Conservation (phyloP, 2,329 filamentous ascomycete species). For the Colletotrichum cordylinicola region DNA sequence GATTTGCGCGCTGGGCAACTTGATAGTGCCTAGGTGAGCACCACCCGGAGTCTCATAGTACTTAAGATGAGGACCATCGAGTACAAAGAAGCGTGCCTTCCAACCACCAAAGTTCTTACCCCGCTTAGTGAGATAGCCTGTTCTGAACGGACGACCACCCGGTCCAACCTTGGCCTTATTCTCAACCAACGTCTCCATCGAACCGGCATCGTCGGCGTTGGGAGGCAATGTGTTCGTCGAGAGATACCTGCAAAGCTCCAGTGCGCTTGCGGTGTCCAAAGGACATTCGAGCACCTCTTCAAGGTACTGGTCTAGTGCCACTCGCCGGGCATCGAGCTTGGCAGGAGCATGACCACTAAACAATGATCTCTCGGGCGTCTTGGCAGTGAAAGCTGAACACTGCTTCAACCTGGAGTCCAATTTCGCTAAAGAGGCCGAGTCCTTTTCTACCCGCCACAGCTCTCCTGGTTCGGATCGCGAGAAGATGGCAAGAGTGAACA, state of each 20-base stretch:
- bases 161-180: slow-evolving; percentile 54
- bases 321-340: slow-evolving; percentile 85
- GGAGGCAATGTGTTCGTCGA: slow-evolving; percentile 71
- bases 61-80: slow-evolving; percentile 70
- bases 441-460: slow-evolving; percentile 95
- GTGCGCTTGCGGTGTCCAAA: slow-evolving; percentile 76
- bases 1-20: slow-evolving; percentile 88
- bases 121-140: slow-evolving; percentile 92
- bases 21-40: slow-evolving; percentile 90
- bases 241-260: slow-evolving; percentile 87
- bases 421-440: slow-evolving; percentile 78
- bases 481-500: slow-evolving; percentile 89
- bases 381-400: slow-evolving; percentile 73
- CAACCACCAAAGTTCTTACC: slow-evolving; percentile 99
- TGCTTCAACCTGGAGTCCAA: slow-evolving; percentile 84
- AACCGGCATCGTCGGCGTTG: slow-evolving; percentile 60
- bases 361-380: slow-evolving; percentile 81
- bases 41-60: slow-evolving; percentile 94
- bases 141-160: slow-evolving; percentile 74
- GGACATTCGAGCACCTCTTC: slow-evolving; percentile 84
- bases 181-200: slow-evolving; percentile 33
- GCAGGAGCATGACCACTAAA: slow-evolving; percentile 94
- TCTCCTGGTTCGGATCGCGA: slow-evolving; percentile 78
- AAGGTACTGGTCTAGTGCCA: slow-evolving; percentile 83
- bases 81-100: slow-evolving; percentile 79